Percentiles rank a stretch among this genome's conserved stretches.
These are phyloP conservation scores for Stemphylium vesicarium DNA, from an alignment of 2,329 filamentous ascomycete species.

Conservation along the genomic window DNA sequence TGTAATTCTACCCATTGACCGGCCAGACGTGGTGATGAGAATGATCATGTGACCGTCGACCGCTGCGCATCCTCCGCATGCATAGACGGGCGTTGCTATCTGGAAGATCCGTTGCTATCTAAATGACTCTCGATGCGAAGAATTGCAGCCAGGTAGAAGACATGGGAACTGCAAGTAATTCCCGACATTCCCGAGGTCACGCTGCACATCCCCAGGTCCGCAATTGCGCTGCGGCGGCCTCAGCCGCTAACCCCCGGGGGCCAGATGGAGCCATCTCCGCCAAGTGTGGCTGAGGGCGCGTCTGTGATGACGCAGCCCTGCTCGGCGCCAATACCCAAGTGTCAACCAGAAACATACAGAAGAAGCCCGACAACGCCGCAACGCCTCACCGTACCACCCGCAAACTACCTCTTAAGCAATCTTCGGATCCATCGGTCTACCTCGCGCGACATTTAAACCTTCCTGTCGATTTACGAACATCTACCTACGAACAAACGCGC, in stretches of 20 bases:
- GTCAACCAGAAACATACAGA: neutral
- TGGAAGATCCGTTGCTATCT: too few species aligned
- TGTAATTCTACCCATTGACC: neutral
- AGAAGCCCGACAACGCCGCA: neutral
- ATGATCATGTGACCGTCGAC: neutral
- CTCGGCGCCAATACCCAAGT: conserved; percentile 12
- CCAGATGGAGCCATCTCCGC: neutral
- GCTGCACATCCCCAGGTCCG: neutral
- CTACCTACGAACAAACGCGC: neutral
- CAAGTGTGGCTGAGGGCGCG: conserved; percentile 14
- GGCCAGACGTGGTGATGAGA: neutral
- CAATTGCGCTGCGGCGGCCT: neutral
- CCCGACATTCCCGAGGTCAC: neutral
- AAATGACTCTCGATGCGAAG: too few species aligned
- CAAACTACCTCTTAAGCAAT: neutral
- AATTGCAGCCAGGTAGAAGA: too few species aligned
- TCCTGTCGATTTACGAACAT: too few species aligned
- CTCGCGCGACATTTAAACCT: neutral
- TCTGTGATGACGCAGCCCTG: conserved; percentile 13
- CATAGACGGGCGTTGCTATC: too few species aligned
- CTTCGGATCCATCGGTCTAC: neutral
- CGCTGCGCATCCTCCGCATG: too few species aligned
- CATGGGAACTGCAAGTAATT: too few species aligned
- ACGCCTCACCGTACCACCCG: neutral
- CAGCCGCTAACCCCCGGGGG: conserved; percentile 1